Conservation (phyloP, 2,329 filamentous ascomycete genomes). For the Diplodia sapinea region DNA sequence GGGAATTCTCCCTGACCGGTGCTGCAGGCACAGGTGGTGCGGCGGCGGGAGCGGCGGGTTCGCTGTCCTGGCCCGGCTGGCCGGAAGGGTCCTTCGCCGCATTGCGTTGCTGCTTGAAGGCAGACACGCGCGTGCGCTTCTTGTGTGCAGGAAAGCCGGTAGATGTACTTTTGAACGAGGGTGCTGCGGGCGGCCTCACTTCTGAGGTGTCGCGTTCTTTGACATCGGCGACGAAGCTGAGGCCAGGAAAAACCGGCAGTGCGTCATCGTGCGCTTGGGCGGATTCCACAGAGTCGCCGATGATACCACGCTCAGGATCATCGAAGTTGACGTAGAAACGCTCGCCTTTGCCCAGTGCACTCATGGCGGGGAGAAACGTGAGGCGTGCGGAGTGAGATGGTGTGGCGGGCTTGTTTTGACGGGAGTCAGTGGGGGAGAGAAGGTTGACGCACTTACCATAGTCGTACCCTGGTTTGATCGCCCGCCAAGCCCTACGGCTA, state of each 20-base stretch:
- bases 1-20: not conserved
- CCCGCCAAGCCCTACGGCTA: slow-evolving; percentile 2
- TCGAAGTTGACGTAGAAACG: slow-evolving; percentile 66
- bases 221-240: slow-evolving; percentile 72
- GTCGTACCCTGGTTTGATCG: slow-evolving; percentile 1
- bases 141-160: slow-evolving; percentile 90
- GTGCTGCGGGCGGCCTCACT: slow-evolving; percentile 68
- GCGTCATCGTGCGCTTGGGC: slow-evolving; percentile 37
- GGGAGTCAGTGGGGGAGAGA: not conserved
- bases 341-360: slow-evolving; percentile 61
- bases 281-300: slow-evolving; percentile 56
- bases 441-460: not conserved
- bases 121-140: slow-evolving; percentile 73
- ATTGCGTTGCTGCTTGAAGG: slow-evolving; percentile 75
- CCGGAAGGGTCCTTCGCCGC: slow-evolving; percentile 30
- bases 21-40: not conserved
- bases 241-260: slow-evolving; percentile 40
- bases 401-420: not conserved
- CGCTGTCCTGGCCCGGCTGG: not conserved
- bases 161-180: slow-evolving; percentile 57
- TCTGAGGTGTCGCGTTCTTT: slow-evolving; percentile 71
- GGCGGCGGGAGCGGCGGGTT: not conserved
- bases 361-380: slow-evolving; percentile 36
- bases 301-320: slow-evolving; percentile 28
- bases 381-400: slow-evolving; percentile 2